Evolutionary conservation across 495 filamentous ascomycete genomes (phyloP), one percentile per base, ranked within the genome.

Genomic region (Symbiotaphrina buchneri): DNA sequence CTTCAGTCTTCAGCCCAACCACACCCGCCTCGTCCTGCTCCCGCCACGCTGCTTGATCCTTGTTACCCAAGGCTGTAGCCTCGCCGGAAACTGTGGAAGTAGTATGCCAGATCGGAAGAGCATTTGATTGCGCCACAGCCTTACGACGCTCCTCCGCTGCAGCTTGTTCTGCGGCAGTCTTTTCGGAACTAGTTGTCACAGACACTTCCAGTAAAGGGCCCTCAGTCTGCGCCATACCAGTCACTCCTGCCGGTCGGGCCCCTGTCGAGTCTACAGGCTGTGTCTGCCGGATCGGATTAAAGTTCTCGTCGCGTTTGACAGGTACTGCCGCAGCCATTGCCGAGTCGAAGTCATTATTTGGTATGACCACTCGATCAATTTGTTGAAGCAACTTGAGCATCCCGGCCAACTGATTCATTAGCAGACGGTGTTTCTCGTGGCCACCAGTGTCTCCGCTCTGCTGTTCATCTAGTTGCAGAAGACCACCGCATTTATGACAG

Each of bases 21-120:
- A 36, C 22, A 7, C 19, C 16, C 10, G 18, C 17, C 35, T 14
- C 13, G 33, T 13, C 14, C 24, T 34, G 11, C 39, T 53, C 14
- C 32, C 40, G 30, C 41, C 30, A 18, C 32, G 45, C 23, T 49
- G 33, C 55, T 7, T 39, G 44, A n/a, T 42, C 47, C 34, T 50
- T 53, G 18, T 40, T 46, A 6, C 17, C 44, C 33, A 28, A 36
- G 30, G 31, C 36, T 34, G 14, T 49, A 38, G 24, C 39, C 11
- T 53, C 45, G 46, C 55, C 53, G 4, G 58, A 53, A 25, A 99
- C 78, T 1, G 85, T 93, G 27, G 72, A 82, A 28, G 79, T 69
- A 2, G 75, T 78, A 44, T 92, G 83, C 82, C 90, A 94, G 7
- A 71, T 59, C 0, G 87, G 87, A 22, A 99, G 54, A 3, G 68